Evolutionary conservation across 441 rosid species (phyloP).

Genomic region (Sinapis alba): DNA sequence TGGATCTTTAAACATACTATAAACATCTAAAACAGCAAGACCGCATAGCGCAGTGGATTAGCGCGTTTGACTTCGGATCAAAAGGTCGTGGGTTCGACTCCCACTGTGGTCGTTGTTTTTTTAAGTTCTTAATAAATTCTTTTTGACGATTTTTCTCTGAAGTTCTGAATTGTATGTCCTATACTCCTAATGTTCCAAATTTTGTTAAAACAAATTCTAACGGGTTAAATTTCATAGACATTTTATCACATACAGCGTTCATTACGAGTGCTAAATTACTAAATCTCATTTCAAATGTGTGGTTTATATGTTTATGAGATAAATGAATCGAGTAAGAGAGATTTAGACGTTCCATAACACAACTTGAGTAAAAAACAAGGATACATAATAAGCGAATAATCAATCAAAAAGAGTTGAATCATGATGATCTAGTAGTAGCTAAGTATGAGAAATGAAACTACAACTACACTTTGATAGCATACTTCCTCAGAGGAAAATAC

Average conservation of each 20-base stretch:
- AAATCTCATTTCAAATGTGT: not conserved
- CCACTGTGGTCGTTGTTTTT: slow-evolving; percentile 83
- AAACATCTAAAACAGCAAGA: too few relatives aligned
- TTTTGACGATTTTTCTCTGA: not conserved
- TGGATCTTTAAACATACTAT: too few relatives aligned
- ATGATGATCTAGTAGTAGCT: slow-evolving; percentile 3
- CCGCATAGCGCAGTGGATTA: slow-evolving; percentile 99
- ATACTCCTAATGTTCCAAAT: not conserved
- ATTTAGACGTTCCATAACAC: slow-evolving; percentile 4
- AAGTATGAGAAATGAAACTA: not conserved
- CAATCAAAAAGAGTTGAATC: slow-evolving; percentile 15
- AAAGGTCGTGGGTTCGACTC: slow-evolving; percentile 99
- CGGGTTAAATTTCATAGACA: not conserved
- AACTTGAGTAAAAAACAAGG: slow-evolving; percentile 7
- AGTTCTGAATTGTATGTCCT: not conserved
- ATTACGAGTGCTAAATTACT: not conserved
- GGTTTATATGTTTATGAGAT: not conserved
- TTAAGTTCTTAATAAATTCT: not conserved
- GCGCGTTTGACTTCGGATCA: slow-evolving; percentile 99
- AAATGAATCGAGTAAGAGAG: not conserved
- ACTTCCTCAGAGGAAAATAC: slow-evolving; percentile 66
- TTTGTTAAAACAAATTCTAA: not conserved
- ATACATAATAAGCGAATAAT: slow-evolving; percentile 1
- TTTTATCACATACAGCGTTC: not conserved
- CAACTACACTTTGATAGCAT: slow-evolving; percentile 40